Evolutionary conservation across 148 eudicot genomes (phyloP).

Genomic region (Arctostaphylos glauca): DNA sequence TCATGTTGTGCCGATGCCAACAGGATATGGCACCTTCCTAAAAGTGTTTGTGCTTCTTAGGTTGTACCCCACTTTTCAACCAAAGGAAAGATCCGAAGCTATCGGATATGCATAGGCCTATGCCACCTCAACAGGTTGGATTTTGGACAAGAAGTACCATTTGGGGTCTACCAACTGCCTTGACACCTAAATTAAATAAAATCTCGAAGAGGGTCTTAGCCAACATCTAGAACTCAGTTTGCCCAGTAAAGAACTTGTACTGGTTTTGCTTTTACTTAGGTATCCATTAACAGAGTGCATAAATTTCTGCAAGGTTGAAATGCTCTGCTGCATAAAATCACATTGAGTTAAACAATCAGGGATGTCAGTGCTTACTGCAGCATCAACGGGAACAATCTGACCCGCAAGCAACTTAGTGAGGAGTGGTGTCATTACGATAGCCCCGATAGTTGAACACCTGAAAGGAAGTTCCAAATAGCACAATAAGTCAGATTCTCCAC

Average conservation of each 20-base stretch:
- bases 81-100: not conserved
- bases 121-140: not conserved
- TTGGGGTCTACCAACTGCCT: not conserved
- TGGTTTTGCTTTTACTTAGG: not conserved
- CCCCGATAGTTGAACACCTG: slow-evolving; percentile 97
- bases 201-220: not conserved
- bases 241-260: not conserved
- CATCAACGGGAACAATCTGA: slow-evolving; percentile 98
- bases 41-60: too few relatives aligned
- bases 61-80: not conserved
- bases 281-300: not conserved
- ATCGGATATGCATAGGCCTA: not conserved
- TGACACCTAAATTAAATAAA: not conserved
- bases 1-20: too few relatives aligned
- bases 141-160: not conserved
- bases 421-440: slow-evolving; percentile 96
- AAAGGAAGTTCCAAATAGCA: slow-evolving; percentile 17
- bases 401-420: slow-evolving; percentile 97
- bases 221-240: not conserved
- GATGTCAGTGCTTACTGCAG: slow-evolving; percentile 63
- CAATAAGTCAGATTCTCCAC: slow-evolving; percentile 5
- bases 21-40: not conserved
- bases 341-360: not conserved
- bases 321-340: not conserved
- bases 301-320: not conserved